Evolutionary conservation across 805 yeast species (phyloP), one percentile per base, ranked within the genome.

Genomic region (Teunomyces tritomae): DNA sequence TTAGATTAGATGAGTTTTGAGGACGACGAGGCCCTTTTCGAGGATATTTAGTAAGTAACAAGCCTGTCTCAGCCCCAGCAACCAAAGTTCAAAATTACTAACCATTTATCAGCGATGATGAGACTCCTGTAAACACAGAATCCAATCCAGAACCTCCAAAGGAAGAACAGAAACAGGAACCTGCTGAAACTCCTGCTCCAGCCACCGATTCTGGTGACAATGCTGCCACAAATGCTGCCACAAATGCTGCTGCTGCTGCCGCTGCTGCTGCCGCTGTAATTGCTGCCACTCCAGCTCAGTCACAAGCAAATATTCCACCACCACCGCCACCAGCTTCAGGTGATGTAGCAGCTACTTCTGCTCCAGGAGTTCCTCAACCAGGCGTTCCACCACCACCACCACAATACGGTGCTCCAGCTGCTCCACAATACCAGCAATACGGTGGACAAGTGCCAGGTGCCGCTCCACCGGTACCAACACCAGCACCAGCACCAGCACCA

Each of bases 21-120:
- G 70, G 97, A 90, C 72, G 97, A 91, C 70, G 97, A 90, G 67
- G 92, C 89, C 60, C 84, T 87, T 66, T 91, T 91, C 68, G 96
- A 90, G 70, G 97, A 91, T 66, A 88, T 91, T 70, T 91, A 91
- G 70, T 70, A 60, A 45, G 65, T 63, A 36, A 20, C 26, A 39
- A 8, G n/a, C 17, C 13, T 13, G 5, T n/a, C 8, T n/a, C 39
- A 34, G 29, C 11, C 24, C 24, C 39, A 34, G 29, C 28, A 39
- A 39, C 42, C 16, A 8, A 24, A 27, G 29, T 11, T 24, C 36
- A 41, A 17, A 34, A 29, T 29, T 20, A 37, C 40, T 37, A 37
- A 37, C 40, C 13, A n/a, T 20, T 4, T 20, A 24, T 36, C 42
- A 49, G 52, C 32, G 52, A 46, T 16, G 52, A 49, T 29, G 52